phyloP scores from a whole-genome alignment of 768 basidiomycete species.

The Hygrophoropsis aurantiaca region DNA sequence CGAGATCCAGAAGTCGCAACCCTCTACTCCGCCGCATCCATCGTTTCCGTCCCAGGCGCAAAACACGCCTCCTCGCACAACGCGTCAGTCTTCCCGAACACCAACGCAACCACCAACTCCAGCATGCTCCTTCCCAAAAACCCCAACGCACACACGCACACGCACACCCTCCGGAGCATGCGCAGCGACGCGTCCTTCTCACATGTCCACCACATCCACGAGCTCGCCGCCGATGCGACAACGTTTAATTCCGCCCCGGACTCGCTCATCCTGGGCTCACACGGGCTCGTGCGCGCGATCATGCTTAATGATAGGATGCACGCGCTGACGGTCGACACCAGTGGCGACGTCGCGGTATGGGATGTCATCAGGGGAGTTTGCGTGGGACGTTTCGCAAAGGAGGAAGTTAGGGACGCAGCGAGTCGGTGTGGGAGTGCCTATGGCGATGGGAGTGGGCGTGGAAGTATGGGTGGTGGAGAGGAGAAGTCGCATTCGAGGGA shows the following conservation, averaged over 20 bases:
- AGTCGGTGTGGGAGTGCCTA: slow-evolving; percentile 48
- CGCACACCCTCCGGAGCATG: slow-evolving; percentile 17
- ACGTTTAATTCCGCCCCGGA: slow-evolving; percentile 59
- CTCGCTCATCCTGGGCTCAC: slow-evolving; percentile 68
- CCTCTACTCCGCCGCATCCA: slow-evolving; percentile 81
- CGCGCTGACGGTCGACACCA: slow-evolving; percentile 86
- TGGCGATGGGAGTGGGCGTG: slow-evolving; percentile 31
- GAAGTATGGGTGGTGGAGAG: slow-evolving; percentile 31
- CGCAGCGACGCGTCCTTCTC: slow-evolving; percentile 17
- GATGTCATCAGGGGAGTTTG: slow-evolving; percentile 81
- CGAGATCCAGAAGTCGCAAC: slow-evolving; percentile 82
- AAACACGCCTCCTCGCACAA: slow-evolving; percentile 37
- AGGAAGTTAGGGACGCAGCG: slow-evolving; percentile 65
- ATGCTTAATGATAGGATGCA: slow-evolving; percentile 89
- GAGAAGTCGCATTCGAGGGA: too few relatives aligned
- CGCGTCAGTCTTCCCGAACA: too few relatives aligned
- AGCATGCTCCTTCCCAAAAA: slow-evolving; percentile 26
- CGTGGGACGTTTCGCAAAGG: slow-evolving; percentile 63
- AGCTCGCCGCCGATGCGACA: slow-evolving; percentile 77
- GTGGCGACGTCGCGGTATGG: slow-evolving; percentile 89
- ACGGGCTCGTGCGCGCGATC: slow-evolving; percentile 79
- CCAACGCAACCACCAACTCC: slow-evolving; percentile 32
- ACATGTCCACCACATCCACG: slow-evolving; percentile 47
- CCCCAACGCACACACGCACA: slow-evolving; percentile 22
- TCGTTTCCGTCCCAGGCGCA: slow-evolving; percentile 63